Conservation (phyloP, 2,329 filamentous ascomycete genomes). For the Colletotrichum tofieldiae region DNA sequence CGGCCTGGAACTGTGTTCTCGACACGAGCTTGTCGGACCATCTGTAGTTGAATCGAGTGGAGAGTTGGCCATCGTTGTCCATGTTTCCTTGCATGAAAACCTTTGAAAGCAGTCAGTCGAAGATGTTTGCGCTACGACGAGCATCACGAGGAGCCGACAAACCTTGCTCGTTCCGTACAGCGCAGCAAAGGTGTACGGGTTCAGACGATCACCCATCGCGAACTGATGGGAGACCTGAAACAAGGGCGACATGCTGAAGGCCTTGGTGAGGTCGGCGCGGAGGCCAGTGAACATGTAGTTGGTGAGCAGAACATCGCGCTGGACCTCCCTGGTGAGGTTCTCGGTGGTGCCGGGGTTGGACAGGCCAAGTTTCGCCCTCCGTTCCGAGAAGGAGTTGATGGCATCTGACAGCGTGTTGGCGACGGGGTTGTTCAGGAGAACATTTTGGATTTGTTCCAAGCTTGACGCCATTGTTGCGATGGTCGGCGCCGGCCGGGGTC, state of each 20-base stretch:
- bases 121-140: conserved; percentile 5
- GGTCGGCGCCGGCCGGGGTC: conserved; percentile 48
- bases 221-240: conserved; percentile 99
- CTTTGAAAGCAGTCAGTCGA: conserved; percentile 61
- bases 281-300: conserved; percentile 98
- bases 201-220: conserved; percentile 92
- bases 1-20: conserved; percentile 90
- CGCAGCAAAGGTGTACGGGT: conserved; percentile 95
- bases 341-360: conserved; percentile 95
- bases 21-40: conserved; percentile 86
- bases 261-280: conserved; percentile 96
- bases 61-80: conserved; percentile 91
- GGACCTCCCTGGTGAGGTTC: conserved; percentile 89
- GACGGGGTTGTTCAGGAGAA: conserved; percentile 83
- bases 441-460: conserved; percentile 64
- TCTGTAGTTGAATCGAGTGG: conserved; percentile 92
- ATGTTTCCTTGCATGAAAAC: conserved; percentile 96
- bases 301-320: conserved; percentile 95
- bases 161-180: conserved; percentile 96
- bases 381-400: conserved; percentile 85
- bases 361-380: conserved; percentile 89
- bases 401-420: conserved; percentile 80
- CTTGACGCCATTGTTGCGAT: conserved; percentile 66
- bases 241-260: conserved; percentile 91
- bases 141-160: conserved; percentile 52